phyloP scores from a whole-genome alignment of 1,284 basidiomycete genomes.

The Nidula niveotomentosa region DNA sequence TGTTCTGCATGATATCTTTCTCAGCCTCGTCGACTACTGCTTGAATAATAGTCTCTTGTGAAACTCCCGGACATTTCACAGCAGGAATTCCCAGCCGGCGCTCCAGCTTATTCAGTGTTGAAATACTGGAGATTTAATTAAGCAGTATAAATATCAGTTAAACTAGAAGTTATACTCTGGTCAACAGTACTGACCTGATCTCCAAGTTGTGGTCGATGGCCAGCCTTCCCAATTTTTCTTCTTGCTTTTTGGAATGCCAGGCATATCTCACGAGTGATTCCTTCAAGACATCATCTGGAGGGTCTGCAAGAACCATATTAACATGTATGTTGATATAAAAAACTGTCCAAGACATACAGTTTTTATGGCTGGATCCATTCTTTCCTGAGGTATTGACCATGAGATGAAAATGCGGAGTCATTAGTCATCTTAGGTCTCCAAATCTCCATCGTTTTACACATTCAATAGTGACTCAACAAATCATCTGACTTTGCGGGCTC shows the following conservation, averaged over 20 bases:
- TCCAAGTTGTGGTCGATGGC: constrained; percentile 4
- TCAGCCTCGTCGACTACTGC: constrained; percentile 13
- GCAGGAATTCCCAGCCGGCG: constrained; percentile 5
- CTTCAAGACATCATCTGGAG: constrained; percentile 5
- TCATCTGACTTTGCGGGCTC: not conserved
- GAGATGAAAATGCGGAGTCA: too few relatives aligned
- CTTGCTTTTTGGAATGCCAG: constrained; percentile 7
- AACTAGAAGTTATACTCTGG: not conserved
- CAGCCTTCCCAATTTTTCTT: constrained; percentile 9
- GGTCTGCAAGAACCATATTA: constrained; percentile 6
- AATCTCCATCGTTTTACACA: not conserved
- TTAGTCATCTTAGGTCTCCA: not conserved
- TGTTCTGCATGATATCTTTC: constrained; percentile 13
- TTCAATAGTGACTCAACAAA: not conserved
- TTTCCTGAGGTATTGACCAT: constrained; percentile 11
- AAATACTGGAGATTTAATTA: too few relatives aligned
- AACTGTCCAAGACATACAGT: constrained; percentile 6
- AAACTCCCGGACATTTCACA: not conserved
- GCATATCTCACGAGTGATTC: constrained; percentile 1
- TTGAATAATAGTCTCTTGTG: constrained; percentile 5
- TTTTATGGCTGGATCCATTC: constrained; percentile 14
- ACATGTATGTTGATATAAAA: not conserved
- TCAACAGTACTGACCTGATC: constrained; percentile 12
- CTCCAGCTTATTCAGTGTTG: not conserved
- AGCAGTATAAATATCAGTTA: not conserved